phyloP scores from a whole-genome alignment of 805 yeast species.

The Hyphopichia homilentoma region DNA sequence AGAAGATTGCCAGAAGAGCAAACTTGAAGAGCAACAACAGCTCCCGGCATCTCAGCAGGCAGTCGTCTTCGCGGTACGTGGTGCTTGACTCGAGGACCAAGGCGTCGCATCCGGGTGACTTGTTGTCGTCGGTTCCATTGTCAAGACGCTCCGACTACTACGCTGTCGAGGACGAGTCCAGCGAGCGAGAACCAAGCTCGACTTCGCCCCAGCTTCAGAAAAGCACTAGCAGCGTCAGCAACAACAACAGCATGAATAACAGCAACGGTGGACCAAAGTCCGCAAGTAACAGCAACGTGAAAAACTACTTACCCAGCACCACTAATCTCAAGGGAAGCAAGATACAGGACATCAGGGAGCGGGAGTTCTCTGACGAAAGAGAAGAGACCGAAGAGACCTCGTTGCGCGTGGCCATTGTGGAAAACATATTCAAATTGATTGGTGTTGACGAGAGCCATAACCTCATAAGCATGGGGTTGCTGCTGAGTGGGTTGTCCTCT shows the following conservation, averaged over 20 bases:
- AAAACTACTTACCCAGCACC: neutral
- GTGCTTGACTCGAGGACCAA: conserved; percentile 49
- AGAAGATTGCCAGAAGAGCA: conserved; percentile 1
- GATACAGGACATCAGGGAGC: conserved; percentile 17
- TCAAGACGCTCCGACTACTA: conserved; percentile 39
- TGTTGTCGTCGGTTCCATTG: conserved; percentile 76
- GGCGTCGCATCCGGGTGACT: conserved; percentile 76
- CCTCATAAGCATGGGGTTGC: conserved; percentile 17
- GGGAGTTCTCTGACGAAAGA: conserved; percentile 48
- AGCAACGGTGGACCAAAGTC: too few relatives aligned
- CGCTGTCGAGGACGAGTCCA: conserved; percentile 1
- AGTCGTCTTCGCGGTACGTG: conserved; percentile 34
- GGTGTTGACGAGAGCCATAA: conserved; percentile 49
- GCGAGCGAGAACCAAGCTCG: neutral
- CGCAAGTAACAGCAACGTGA: neutral
- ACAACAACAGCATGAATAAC: neutral
- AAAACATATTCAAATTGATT: conserved; percentile 61
- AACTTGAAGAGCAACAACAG: conserved; percentile 1
- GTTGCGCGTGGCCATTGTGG: conserved; percentile 61
- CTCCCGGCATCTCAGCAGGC: conserved; percentile 4
- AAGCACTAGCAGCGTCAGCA: neutral
- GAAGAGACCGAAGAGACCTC: conserved; percentile 73
- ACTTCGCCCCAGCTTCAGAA: neutral
- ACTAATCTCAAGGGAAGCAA: conserved; percentile 12
- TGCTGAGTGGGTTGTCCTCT: conserved; percentile 18